Base-by-base conservation (phyloP, 108 stramenopile genomes). In the Conticribra weissflogii region DNA sequence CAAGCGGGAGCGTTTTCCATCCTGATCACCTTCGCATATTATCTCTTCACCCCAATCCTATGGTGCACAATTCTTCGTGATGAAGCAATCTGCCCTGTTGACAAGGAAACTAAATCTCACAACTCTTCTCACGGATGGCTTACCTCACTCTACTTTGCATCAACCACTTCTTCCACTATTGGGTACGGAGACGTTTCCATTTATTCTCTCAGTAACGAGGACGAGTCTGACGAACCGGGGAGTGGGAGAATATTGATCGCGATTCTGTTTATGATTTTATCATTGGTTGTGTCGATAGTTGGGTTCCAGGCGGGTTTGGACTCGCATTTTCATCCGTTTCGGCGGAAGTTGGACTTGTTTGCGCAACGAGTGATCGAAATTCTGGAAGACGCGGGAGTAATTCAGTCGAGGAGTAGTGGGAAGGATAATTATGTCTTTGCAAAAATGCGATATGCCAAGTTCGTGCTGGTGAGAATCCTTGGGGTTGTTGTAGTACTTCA, bases 61-160 rank as follows among this genome's bases (percentile, higher is more conserved):
- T 86, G 82, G 68, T 86, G 85, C 54, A 47, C 28, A n/a, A 82
- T 85, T 36, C 44, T 86, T 46, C 18, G 64, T 17, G 75, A 83
- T 41, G 75, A 77, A n/a, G 29, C 50, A 25, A 63, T 80, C 14
- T 84, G 83, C 41, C 80, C 72, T 5, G 36, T 27, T 3, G 32
- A 60, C 29, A 24, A 41, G 18, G 54, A 47, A 4, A n/a, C n/a
- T n/a, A n/a, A 25, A 4, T 41, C 36, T 9, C 36, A 41, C 12
- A 41, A 41, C 12, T 23, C 28, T 5, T 36, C 29, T 14, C 28
- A 23, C 17, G 72, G 63, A 15, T 78, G 72, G 72, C 14, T 79
- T 3, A 66, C 78, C 2, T 29, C 77, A 9, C 23, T 81, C 4
- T 85, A 85, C 44, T 85, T 78, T 67, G 77, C 81, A 8, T 68